phyloP scores from a whole-genome alignment of 768 basidiomycete species.

The Termitomyces sp. region DNA sequence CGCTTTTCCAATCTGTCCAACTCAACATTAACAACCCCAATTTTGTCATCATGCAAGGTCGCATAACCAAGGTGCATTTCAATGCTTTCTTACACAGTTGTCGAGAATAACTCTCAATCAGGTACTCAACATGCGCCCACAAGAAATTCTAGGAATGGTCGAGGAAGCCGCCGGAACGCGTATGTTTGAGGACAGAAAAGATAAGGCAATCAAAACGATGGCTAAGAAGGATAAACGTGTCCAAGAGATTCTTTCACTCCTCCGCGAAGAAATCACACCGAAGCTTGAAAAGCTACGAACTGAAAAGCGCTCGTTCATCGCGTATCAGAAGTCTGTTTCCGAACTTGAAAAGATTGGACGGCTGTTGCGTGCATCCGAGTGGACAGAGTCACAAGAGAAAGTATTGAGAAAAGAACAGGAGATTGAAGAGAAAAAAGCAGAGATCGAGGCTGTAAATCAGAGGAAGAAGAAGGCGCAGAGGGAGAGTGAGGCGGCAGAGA shows the following conservation, averaged over 20 bases:
- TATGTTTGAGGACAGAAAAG: slow-evolving; percentile 99
- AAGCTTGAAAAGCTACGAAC: slow-evolving; percentile 87
- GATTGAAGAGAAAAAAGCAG: slow-evolving; percentile 43
- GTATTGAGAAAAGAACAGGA: slow-evolving; percentile 52
- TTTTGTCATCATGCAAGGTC: slow-evolving; percentile 99
- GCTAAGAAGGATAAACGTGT: slow-evolving; percentile 95
- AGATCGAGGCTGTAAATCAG: slow-evolving; percentile 41
- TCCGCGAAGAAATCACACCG: slow-evolving; percentile 88
- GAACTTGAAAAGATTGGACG: slow-evolving; percentile 87
- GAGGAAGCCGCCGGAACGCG: slow-evolving; percentile 98
- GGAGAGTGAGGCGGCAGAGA: slow-evolving; percentile 63
- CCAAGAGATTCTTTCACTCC: slow-evolving; percentile 75
- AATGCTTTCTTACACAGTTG: background rate
- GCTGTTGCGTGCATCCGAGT: slow-evolving; percentile 84
- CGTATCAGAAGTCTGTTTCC: slow-evolving; percentile 82
- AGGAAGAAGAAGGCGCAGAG: slow-evolving; percentile 43
- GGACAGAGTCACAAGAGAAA: slow-evolving; percentile 57
- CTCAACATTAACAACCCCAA: slow-evolving; percentile 99
- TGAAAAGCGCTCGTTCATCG: slow-evolving; percentile 85
- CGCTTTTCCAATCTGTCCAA: slow-evolving; percentile 93
- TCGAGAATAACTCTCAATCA: slow-evolving; percentile 15
- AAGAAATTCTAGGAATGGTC: slow-evolving; percentile 97
- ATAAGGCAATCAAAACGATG: slow-evolving; percentile 95
- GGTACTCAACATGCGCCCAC: slow-evolving; percentile 97
- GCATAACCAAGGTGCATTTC: slow-evolving; percentile 83